phyloP scores from a whole-genome alignment of 352 stramenopile genomes.

The Achlya hypogyna region DNA sequence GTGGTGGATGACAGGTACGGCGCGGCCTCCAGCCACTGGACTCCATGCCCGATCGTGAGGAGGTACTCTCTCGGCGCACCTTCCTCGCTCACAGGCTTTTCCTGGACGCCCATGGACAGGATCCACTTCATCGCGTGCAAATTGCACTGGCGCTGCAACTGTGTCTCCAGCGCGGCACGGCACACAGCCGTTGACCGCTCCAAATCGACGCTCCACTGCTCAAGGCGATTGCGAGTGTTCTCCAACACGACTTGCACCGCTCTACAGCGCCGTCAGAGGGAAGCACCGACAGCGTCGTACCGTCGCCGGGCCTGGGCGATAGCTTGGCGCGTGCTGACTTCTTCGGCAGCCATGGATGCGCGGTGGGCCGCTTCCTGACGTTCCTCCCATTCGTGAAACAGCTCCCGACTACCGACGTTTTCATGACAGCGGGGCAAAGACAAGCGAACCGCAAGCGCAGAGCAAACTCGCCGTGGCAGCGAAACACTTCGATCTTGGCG shows the following conservation, averaged over 20 bases:
- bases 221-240: too few relatives aligned
- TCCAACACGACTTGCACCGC: too few relatives aligned
- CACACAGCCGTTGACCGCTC: too few relatives aligned
- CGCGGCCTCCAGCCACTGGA: background rate
- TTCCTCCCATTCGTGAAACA: slow-evolving; percentile 11
- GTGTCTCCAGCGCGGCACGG: too few relatives aligned
- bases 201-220: too few relatives aligned
- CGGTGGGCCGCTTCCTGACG: background rate
- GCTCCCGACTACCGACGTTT: background rate
- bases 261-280: too few relatives aligned
- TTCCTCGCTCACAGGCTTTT: background rate
- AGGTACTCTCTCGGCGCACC: background rate
- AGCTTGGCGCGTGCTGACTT: background rate
- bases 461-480: background rate
- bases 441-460: background rate
- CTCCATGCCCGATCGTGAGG: background rate
- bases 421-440: too few relatives aligned
- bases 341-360: slow-evolving; percentile 3
- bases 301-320: background rate
- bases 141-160: background rate
- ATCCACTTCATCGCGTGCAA: slow-evolving; percentile 8
- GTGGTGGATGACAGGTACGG: background rate
- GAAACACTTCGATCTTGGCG: slow-evolving; percentile 7
- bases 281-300: too few relatives aligned
- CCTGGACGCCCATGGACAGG: background rate